phyloP scores from a whole-genome alignment of 805 yeast species.

The Nematodospora valgi region DNA sequence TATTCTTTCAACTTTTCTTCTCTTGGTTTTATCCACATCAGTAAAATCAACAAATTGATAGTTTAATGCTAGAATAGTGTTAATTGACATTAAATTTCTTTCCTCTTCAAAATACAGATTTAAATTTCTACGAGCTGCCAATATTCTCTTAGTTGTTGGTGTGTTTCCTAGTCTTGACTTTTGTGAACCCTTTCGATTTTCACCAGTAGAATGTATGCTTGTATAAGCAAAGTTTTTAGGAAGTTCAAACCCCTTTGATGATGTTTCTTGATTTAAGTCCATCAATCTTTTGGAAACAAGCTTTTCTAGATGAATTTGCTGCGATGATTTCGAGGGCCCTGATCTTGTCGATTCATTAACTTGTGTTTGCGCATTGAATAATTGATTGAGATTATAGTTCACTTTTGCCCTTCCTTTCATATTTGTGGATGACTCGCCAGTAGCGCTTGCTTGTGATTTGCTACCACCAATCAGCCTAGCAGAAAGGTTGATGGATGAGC shows the following conservation, averaged over 20 bases:
- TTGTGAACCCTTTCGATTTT: constrained; percentile 17
- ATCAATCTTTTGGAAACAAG: constrained; percentile 31
- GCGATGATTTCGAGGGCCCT: constrained; percentile 40
- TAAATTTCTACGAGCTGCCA: constrained; percentile 41
- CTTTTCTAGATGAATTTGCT: constrained; percentile 41
- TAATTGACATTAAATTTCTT: constrained; percentile 39
- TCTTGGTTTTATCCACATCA: constrained; percentile 16
- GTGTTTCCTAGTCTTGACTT: constrained; percentile 38
- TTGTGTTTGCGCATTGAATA: constrained; percentile 42
- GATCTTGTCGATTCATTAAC: constrained; percentile 20
- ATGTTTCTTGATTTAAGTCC: constrained; percentile 33
- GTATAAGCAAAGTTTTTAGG: constrained; percentile 40
- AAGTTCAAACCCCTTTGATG: constrained; percentile 29
- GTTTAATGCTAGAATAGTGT: constrained; percentile 38
- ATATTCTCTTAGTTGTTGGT: constrained; percentile 39
- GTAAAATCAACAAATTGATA: constrained; percentile 38
- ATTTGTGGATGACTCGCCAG: constrained; percentile 13
- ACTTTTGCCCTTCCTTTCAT: constrained; percentile 39
- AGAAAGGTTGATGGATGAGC: constrained; percentile 38
- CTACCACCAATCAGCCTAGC: constrained; percentile 36
- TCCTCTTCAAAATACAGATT: constrained; percentile 46
- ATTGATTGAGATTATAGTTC: constrained; percentile 40
- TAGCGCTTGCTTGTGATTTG: constrained; percentile 4
- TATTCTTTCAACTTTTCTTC: constrained; percentile 11
- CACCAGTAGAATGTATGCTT: constrained; percentile 22